Percentiles rank a stretch among this genome's conserved stretches.
Evolutionary conservation across 495 filamentous ascomycete genomes (phyloP).

Genomic region (Neurospora sp.): DNA sequence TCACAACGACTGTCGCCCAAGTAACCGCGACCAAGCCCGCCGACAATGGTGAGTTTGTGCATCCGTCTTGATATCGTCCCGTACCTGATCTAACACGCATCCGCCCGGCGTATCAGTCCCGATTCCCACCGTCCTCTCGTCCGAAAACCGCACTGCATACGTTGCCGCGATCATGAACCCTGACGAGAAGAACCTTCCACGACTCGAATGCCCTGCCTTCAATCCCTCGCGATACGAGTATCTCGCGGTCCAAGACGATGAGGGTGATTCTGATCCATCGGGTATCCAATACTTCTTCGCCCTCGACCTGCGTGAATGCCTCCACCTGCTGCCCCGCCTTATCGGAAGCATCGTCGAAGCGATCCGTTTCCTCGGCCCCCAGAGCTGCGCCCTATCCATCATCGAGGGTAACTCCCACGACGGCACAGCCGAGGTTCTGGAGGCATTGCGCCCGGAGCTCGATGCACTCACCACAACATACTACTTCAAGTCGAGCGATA

Average conservation of each 20-base stretch:
- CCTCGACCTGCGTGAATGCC: conserved; percentile 34
- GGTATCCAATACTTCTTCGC: conserved; percentile 36
- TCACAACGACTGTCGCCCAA: background rate
- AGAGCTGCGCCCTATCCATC: conserved; percentile 39
- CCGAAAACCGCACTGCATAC: background rate
- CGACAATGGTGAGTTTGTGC: background rate
- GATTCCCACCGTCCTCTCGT: background rate
- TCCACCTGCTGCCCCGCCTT: conserved; percentile 34
- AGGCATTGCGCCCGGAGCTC: conserved; percentile 21
- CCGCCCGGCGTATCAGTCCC: background rate
- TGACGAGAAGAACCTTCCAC: background rate
- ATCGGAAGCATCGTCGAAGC: conserved; percentile 35
- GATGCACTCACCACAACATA: conserved; percentile 24
- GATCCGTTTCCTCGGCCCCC: conserved; percentile 37
- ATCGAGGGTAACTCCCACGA: conserved; percentile 41
- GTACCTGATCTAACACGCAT: background rate
- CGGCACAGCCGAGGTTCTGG: conserved; percentile 40
- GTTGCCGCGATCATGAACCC: background rate
- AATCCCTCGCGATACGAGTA: background rate
- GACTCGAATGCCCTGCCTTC: conserved; percentile 1
- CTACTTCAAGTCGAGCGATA: conserved; percentile 25
- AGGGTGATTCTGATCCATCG: background rate
- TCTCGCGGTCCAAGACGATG: background rate
- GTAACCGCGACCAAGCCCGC: background rate
- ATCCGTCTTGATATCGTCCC: background rate